These are phyloP conservation scores for Takashimella koratensis DNA, from an alignment of 1,284 basidiomycete genomes.

Conservation along the genomic window DNA sequence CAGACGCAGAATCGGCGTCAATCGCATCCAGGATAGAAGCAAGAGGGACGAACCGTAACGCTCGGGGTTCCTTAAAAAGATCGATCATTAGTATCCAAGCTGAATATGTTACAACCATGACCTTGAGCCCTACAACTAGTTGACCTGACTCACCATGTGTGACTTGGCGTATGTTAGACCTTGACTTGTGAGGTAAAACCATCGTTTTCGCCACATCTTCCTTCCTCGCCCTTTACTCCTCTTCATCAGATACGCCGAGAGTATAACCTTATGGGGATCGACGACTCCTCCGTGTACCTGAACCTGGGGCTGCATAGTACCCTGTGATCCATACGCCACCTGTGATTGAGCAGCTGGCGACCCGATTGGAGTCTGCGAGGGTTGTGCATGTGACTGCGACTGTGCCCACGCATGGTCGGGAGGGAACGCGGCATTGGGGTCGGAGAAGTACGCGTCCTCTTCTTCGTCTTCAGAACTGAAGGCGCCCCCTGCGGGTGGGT, in stretches of 20 bases:
- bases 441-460: conserved; percentile 32
- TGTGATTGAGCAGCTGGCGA: no score
- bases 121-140: no score
- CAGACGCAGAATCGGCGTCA: conserved; percentile 52
- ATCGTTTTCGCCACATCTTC: conserved; percentile 91
- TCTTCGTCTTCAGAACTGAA: conserved; percentile 30
- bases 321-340: no score
- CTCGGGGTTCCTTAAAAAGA: conserved; percentile 68
- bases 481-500: neutral
- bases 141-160: conserved; percentile 79
- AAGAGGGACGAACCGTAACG: conserved; percentile 80
- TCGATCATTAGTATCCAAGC: no score
- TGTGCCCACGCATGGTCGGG: no score
- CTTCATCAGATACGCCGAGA: conserved; percentile 94
- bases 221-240: conserved; percentile 74
- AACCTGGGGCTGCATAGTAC: no score
- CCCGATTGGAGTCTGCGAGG: no score
- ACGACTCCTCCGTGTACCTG: no score
- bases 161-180: conserved; percentile 76
- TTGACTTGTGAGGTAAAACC: conserved; percentile 80
- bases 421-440: conserved; percentile 20
- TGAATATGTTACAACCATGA: no score
- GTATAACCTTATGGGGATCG: conserved; percentile 69
- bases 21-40: conserved; percentile 86
- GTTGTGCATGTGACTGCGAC: no score